Conservation (phyloP, 129 eudicot genomes). For the Heracleum sosnowskyi region DNA sequence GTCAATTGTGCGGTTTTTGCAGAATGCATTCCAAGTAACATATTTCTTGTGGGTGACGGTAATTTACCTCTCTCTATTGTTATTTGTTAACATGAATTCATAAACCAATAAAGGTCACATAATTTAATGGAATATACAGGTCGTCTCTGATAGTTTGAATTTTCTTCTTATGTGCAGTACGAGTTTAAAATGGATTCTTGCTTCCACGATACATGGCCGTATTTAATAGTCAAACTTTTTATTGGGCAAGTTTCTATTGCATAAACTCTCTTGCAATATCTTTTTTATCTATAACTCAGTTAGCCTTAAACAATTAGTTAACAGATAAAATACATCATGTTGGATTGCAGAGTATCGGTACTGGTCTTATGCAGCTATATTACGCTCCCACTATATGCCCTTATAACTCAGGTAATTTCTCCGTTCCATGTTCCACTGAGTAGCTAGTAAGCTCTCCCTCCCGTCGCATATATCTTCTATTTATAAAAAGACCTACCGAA, state of each 20-base stretch:
- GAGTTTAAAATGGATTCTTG: constrained; percentile 58
- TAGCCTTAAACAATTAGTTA: neutral
- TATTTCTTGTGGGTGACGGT: constrained; percentile 93
- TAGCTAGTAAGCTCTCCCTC: neutral
- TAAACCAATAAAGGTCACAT: neutral
- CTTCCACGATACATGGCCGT: constrained; percentile 51
- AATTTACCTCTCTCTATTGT: constrained; percentile 11
- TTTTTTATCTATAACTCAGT: neutral
- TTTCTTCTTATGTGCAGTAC: constrained; percentile 46
- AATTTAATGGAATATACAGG: neutral
- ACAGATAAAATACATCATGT: neutral
- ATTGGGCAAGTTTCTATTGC: constrained; percentile 48
- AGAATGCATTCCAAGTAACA: constrained; percentile 94
- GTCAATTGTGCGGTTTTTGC: neutral
- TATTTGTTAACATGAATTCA: neutral
- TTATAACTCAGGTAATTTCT: constrained; percentile 66
- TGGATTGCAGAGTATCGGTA: constrained; percentile 39
- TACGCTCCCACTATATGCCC: constrained; percentile 89
- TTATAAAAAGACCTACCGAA: too few relatives aligned
- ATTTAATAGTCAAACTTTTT: constrained; percentile 38
- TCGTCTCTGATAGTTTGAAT: neutral
- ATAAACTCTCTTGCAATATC: neutral
- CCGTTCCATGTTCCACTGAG: neutral
- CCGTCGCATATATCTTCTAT: neutral
- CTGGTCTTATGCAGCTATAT: constrained; percentile 80